Evolutionary conservation across 2,329 filamentous ascomycete species (phyloP).

Genomic region (Microdochium nivale): DNA sequence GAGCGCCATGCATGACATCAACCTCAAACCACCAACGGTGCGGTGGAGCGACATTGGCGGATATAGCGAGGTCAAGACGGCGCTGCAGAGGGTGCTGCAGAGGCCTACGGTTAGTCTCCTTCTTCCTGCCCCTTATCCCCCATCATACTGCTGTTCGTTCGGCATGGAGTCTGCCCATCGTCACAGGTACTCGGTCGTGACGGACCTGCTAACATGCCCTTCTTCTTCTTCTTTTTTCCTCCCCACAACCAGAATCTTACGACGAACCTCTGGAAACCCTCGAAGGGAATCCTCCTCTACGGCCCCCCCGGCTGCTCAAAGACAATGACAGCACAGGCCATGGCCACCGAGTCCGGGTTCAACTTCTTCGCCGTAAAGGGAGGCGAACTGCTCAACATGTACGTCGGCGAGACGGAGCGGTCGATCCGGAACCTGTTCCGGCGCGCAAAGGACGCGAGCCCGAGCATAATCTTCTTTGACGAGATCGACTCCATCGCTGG

Average conservation of each 20-base stretch:
- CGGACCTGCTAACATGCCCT: not conserved
- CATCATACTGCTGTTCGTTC: not conserved
- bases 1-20: conserved; percentile 81
- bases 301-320: conserved; percentile 93
- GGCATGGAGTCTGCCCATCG: no score
- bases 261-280: conserved; percentile 41
- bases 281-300: conserved; percentile 81
- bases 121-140: not conserved
- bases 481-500: conserved; percentile 83
- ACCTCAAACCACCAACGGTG: conserved; percentile 79
- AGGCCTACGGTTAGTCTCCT: conserved; percentile 18
- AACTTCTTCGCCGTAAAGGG: conserved; percentile 95
- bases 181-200: no score
- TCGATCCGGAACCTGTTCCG: conserved; percentile 78
- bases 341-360: conserved; percentile 82
- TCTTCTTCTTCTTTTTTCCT: not conserved
- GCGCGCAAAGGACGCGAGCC: conserved; percentile 75
- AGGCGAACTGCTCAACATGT: conserved; percentile 90
- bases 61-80: conserved; percentile 64
- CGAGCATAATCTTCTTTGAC: conserved; percentile 94
- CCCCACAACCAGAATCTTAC: conserved; percentile 13
- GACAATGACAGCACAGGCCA: conserved; percentile 82
- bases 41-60: conserved; percentile 85
- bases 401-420: conserved; percentile 89
- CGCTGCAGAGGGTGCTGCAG: conserved; percentile 41